Percentiles rank a stretch among this genome's conserved stretches.
phyloP scores from a whole-genome alignment of 129 eudicot genomes.

The Saussurea involucrata region DNA sequence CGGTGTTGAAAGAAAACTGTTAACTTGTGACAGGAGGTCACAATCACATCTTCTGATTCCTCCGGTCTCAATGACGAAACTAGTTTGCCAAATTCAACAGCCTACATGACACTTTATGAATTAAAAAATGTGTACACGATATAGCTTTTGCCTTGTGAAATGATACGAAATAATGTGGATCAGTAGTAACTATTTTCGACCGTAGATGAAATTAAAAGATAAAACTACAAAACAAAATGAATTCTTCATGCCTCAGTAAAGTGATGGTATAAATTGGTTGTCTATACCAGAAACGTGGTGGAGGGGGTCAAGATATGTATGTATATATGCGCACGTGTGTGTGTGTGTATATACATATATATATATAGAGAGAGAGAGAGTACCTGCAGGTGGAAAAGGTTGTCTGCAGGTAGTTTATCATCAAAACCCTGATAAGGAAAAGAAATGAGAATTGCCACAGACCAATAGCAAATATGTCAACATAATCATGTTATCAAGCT shows the following conservation, averaged over 20 bases:
- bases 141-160: neutral
- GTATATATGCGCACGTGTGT: no score
- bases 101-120: slow-evolving; percentile 37
- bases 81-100: slow-evolving; percentile 86
- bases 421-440: slow-evolving; percentile 67
- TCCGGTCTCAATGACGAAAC: slow-evolving; percentile 85
- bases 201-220: neutral
- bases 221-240: neutral
- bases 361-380: neutral
- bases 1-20: slow-evolving; percentile 79
- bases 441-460: neutral
- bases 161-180: neutral
- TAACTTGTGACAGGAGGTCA: slow-evolving; percentile 81
- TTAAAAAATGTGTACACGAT: slow-evolving; percentile 5
- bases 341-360: no score
- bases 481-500: slow-evolving; percentile 18
- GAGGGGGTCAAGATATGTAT: neutral
- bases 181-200: neutral
- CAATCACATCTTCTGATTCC: slow-evolving; percentile 90
- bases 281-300: neutral
- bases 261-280: no score
- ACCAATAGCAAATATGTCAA: slow-evolving; percentile 14
- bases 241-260: neutral
- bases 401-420: slow-evolving; percentile 89
- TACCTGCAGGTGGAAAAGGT: slow-evolving; percentile 87